Conservation (phyloP, 345 rosid genomes). For the Bruguiera gymnorhiza region DNA sequence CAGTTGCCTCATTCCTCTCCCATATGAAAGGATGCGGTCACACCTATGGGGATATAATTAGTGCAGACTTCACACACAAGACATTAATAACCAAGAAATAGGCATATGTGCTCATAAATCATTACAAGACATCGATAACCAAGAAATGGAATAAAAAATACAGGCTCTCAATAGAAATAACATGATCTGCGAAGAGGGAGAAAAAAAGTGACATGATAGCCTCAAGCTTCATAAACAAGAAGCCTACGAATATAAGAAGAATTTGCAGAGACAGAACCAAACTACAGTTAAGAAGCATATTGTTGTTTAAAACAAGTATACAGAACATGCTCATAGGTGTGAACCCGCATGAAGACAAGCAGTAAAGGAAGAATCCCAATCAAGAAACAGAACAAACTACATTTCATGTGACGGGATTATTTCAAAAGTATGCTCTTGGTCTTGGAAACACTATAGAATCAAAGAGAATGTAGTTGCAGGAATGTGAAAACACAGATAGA, state of each 20-base stretch:
- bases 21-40: conserved; percentile 76
- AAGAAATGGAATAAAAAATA: neutral
- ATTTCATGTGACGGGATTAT: neutral
- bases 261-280: too few relatives aligned
- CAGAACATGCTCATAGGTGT: too few relatives aligned
- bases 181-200: too few relatives aligned
- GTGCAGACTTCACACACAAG: neutral
- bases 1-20: conserved; percentile 77
- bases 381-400: neutral
- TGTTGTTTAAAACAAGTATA: too few relatives aligned
- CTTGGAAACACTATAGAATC: neutral
- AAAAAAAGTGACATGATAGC: too few relatives aligned
- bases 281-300: too few relatives aligned
- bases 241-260: too few relatives aligned
- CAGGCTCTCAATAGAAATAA: neutral
- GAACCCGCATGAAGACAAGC: too few relatives aligned
- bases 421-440: conserved; percentile 1
- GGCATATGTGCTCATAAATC: neutral
- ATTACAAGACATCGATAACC: neutral
- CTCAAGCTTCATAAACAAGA: too few relatives aligned
- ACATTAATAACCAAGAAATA: conserved; percentile 7
- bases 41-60: conserved; percentile 48
- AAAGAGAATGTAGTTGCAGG: neutral
- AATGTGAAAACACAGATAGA: neutral
- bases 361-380: neutral